A percentile compares a stretch with the other conserved stretches of the same genome.
phyloP scores from a whole-genome alignment of 768 basidiomycete species.

The Naganishia vaughanmartiniae region DNA sequence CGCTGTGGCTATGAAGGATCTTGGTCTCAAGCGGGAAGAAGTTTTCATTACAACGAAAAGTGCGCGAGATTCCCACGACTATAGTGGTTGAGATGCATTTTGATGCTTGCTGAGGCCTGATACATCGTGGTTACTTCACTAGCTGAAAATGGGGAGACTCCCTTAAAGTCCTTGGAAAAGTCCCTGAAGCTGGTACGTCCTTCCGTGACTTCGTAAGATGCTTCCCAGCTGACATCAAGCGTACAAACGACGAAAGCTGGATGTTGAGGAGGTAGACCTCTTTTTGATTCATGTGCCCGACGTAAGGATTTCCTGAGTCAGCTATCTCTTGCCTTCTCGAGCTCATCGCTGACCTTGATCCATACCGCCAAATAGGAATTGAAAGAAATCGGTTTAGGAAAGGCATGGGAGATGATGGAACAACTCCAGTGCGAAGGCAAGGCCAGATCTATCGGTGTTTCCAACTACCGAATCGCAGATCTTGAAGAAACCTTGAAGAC shows the following conservation, averaged over 20 bases:
- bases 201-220: background rate
- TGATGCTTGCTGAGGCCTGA: too few relatives aligned
- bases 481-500: conserved; percentile 45
- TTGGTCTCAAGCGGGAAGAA: conserved; percentile 41
- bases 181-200: conserved; percentile 60
- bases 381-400: conserved; percentile 52
- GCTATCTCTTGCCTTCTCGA: background rate
- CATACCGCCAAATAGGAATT: too few relatives aligned
- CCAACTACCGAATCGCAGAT: conserved; percentile 53
- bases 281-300: conserved; percentile 61
- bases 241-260: conserved; percentile 15
- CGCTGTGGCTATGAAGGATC: conserved; percentile 44
- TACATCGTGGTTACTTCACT: background rate
- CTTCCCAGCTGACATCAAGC: background rate
- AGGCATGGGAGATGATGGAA: conserved; percentile 65
- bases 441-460: conserved; percentile 54
- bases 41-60: conserved; percentile 60
- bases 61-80: conserved; percentile 18
- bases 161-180: conserved; percentile 57
- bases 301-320: conserved; percentile 22
- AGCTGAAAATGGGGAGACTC: conserved; percentile 37
- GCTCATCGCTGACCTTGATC: background rate
- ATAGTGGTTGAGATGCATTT: background rate
- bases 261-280: conserved; percentile 57
- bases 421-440: conserved; percentile 56